Conservation (phyloP, 495 filamentous ascomycete genomes). For the Penicillium goetzii region DNA sequence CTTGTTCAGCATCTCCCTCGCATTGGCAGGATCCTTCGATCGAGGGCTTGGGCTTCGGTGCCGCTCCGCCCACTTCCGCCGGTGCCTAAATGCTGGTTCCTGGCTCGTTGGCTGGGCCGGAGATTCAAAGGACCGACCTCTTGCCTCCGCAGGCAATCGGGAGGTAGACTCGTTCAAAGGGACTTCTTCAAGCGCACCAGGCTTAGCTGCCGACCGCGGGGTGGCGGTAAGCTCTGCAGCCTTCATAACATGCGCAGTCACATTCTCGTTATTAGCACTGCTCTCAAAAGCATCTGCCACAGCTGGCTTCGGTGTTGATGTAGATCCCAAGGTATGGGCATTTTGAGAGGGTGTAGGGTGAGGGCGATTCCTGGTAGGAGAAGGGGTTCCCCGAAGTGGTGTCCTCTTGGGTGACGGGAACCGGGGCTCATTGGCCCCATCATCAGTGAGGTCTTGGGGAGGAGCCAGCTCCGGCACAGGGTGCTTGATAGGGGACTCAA, state of each 20-base stretch:
- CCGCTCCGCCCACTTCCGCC: constrained; percentile 35
- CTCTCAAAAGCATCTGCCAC: constrained; percentile 1
- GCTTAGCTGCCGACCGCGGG: constrained; percentile 28
- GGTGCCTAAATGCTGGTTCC: constrained; percentile 27
- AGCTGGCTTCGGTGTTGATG: constrained; percentile 14
- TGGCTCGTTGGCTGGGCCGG: constrained; percentile 11
- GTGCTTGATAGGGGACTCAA: constrained; percentile 12
- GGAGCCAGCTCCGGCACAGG: constrained; percentile 21
- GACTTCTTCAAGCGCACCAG: constrained; percentile 35
- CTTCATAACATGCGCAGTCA: constrained; percentile 19
- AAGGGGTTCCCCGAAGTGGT: constrained; percentile 29
- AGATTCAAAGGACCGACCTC: constrained; percentile 27
- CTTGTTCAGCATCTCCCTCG: constrained; percentile 67
- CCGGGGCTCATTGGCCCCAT: constrained; percentile 16
- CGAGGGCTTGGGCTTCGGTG: constrained; percentile 43
- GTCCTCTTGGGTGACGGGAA: constrained; percentile 28
- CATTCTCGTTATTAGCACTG: constrained; percentile 37
- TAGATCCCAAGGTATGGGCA: constrained; percentile 4
- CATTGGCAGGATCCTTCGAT: constrained; percentile 52
- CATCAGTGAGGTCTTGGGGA: constrained; percentile 8
- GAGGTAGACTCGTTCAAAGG: constrained; percentile 27
- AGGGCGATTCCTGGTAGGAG: constrained; percentile 27
- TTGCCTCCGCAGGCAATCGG: constrained; percentile 14
- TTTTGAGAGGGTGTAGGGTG: constrained; percentile 18
- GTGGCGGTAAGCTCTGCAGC: constrained; percentile 21